Evolutionary conservation across 345 rosid species (phyloP), one percentile per base, ranked within the genome.

Genomic region (Bretschneidera sinensis): DNA sequence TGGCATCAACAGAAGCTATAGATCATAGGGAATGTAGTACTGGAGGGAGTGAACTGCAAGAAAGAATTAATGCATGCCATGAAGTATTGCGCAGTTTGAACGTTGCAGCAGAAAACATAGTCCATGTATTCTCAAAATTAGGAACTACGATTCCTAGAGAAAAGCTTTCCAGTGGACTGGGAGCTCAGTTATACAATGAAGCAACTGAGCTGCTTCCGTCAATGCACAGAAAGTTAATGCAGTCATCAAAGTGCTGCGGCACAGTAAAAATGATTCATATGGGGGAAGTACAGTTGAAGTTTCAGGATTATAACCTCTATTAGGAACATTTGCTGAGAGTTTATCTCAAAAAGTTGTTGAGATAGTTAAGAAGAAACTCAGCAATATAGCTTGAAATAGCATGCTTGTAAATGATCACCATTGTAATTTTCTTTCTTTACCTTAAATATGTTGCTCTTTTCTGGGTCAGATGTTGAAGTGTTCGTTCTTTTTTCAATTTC

Each of bases 141-240:
- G 71, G 54, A 43, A 43, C 67, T 17, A 52, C 19, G 60, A 57
- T 33, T 63, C 71, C 85, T 0, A 43, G 61, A 43, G 82, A 77
- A 62, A 83, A 71, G 68, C 13, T 49, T 64, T 67, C 76, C 48
- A 66, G 34, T 43, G 77, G 72, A 55, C 52, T 65, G 15, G 69
- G 65, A 74, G 71, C 73, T 48, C 59, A 73, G 50, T 70, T 87
- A 35, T 62, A 63, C 21, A 58, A 69, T 13, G 80, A 81, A 62
- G 84, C 83, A 63, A 78, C 79, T 17, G 49, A 69, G 25, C 23
- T 78, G 63, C 75, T 90, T 43, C 84, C 90, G 61, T 55, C 79
- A 25, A 63, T 57, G 61, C 78, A 10, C 78, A 75, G 54, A 82
- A 81, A 55, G 60, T 87, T 19, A 68, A 66, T 57, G 63, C 77